Conservation (phyloP, 768 basidiomycete species). For the Auricularia heimuer region DNA sequence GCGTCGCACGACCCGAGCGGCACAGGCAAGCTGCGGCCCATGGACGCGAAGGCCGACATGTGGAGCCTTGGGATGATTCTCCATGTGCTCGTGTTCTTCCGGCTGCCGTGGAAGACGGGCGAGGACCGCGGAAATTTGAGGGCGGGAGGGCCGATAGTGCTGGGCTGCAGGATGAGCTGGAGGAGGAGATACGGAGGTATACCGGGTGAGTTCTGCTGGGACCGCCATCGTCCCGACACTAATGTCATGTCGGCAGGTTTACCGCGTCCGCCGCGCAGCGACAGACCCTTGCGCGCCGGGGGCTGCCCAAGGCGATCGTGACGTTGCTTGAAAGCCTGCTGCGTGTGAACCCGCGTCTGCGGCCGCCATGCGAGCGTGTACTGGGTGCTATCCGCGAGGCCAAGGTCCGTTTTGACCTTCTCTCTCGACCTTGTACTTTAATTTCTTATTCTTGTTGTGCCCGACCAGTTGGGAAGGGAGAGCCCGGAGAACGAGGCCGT, state of each 20-base stretch:
- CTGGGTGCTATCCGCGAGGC: slow-evolving; percentile 58
- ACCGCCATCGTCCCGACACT: slow-evolving; percentile 1
- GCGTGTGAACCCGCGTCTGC: slow-evolving; percentile 43
- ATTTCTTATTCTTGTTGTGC: neutral
- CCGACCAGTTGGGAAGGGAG: no score
- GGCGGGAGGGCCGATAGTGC: slow-evolving; percentile 44
- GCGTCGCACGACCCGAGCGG: slow-evolving; percentile 30
- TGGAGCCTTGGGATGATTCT: slow-evolving; percentile 97
- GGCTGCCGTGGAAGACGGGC: slow-evolving; percentile 13
- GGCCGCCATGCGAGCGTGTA: slow-evolving; percentile 69
- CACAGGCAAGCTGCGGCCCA: slow-evolving; percentile 33
- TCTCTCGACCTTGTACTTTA: neutral
- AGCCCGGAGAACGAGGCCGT: no score
- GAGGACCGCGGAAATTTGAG: slow-evolving; percentile 14
- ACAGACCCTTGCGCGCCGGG: slow-evolving; percentile 55
- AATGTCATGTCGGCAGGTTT: slow-evolving; percentile 29
- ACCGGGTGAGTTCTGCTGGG: slow-evolving; percentile 41
- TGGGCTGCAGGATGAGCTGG: slow-evolving; percentile 60
- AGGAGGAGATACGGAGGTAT: slow-evolving; percentile 65
- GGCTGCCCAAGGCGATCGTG: slow-evolving; percentile 60
- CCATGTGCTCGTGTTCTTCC: slow-evolving; percentile 87
- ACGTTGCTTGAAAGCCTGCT: slow-evolving; percentile 65
- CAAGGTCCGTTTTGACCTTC: slow-evolving; percentile 38
- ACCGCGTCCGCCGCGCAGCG: slow-evolving; percentile 40
- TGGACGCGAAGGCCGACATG: slow-evolving; percentile 89